These are phyloP conservation scores for Lentinula raphanica DNA, from an alignment of 768 basidiomycete genomes.

Conservation along the genomic window DNA sequence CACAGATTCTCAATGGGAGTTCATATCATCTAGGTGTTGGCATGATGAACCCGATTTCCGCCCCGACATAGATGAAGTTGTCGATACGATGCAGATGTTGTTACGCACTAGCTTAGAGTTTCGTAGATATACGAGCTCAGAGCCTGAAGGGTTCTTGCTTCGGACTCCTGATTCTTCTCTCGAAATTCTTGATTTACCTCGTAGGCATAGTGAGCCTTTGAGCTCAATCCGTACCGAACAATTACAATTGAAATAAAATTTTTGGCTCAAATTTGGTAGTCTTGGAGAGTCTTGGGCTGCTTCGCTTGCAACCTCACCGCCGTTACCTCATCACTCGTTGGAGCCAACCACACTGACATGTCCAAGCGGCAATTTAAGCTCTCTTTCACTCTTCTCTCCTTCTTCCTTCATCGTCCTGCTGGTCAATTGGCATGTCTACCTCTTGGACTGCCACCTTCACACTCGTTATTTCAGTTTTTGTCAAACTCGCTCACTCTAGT, in stretches of 20 bases:
- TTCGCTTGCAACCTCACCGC: background rate
- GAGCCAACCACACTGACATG: background rate
- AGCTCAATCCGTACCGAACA: background rate
- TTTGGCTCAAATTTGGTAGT: no score
- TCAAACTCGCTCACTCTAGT: background rate
- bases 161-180: background rate
- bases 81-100: slow-evolving; percentile 12
- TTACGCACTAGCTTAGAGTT: slow-evolving; percentile 18
- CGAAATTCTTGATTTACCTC: background rate
- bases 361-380: no score
- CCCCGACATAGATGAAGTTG: slow-evolving; percentile 25
- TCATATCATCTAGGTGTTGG: slow-evolving; percentile 38
- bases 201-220: slow-evolving; percentile 3
- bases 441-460: background rate
- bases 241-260: no score
- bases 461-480: background rate
- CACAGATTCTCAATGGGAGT: slow-evolving; percentile 33
- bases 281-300: background rate
- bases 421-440: background rate
- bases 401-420: background rate
- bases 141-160: background rate
- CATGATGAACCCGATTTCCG: slow-evolving; percentile 24
- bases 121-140: slow-evolving; percentile 13
- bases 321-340: background rate
- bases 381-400: background rate